phyloP scores from a whole-genome alignment of 1,284 basidiomycete genomes.

The Apiotrichum akiyoshidainum region DNA sequence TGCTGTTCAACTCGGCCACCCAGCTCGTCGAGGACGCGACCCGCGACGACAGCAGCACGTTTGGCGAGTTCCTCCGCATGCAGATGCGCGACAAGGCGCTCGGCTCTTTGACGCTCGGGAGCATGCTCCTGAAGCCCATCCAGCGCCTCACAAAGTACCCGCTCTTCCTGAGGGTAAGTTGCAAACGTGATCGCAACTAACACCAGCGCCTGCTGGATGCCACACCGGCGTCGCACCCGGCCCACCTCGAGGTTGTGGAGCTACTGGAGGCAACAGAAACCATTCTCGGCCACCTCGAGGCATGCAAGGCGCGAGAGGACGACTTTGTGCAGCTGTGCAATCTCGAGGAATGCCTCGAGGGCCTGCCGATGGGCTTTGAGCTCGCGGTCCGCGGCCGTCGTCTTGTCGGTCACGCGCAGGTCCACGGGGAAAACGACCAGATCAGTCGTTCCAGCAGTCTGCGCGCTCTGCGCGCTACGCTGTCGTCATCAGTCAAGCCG shows the following conservation, averaged over 20 bases:
- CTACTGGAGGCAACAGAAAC: conserved; percentile 65
- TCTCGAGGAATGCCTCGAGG: conserved; percentile 61
- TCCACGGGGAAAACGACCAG: conserved; percentile 21
- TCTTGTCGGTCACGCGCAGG: conserved; percentile 65
- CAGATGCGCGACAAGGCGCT: conserved; percentile 68
- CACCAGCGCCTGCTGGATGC: conserved; percentile 61
- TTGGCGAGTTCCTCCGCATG: conserved; percentile 77
- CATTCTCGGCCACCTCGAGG: conserved; percentile 69
- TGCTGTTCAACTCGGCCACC: conserved; percentile 63
- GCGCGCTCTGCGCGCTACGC: conserved; percentile 29
- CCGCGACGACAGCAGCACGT: conserved; percentile 61
- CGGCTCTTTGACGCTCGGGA: conserved; percentile 62
- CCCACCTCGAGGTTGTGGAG: conserved; percentile 64
- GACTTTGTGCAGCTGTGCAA: conserved; percentile 69
- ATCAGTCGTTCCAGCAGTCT: conserved; percentile 22
- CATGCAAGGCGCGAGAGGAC: conserved; percentile 77
- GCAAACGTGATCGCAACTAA: background rate
- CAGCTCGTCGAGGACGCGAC: conserved; percentile 59
- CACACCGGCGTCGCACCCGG: conserved; percentile 66
- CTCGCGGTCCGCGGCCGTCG: conserved; percentile 68
- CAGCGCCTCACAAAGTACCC: conserved; percentile 70
- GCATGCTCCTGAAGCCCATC: conserved; percentile 70
- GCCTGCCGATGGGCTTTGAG: conserved; percentile 57
- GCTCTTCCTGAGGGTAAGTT: conserved; percentile 67
- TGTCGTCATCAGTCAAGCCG: conserved; percentile 8